Conservation (phyloP, 2,329 filamentous ascomycete genomes). For the Arthrobotrys megalospora region DNA sequence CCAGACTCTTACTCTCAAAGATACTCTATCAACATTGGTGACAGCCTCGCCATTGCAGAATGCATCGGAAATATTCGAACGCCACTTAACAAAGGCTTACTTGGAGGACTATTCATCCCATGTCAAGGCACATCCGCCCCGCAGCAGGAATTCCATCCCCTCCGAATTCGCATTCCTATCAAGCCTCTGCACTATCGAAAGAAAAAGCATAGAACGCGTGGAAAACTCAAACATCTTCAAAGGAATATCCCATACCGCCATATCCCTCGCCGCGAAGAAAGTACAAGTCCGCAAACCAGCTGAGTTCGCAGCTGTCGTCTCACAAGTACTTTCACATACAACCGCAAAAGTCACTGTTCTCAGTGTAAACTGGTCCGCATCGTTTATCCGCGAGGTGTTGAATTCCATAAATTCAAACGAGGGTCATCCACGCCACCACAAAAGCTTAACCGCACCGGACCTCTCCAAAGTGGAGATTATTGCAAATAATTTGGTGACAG, state of each 20-base stretch:
- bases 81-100: slow-evolving; percentile 39
- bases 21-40: slow-evolving; percentile 43
- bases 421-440: slow-evolving; percentile 24
- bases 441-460: slow-evolving; percentile 13
- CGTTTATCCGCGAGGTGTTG: slow-evolving; percentile 50
- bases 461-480: slow-evolving; percentile 43
- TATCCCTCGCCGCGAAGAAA: slow-evolving; percentile 22
- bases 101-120: slow-evolving; percentile 37
- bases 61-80: slow-evolving; percentile 27
- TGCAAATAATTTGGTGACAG: slow-evolving; percentile 44
- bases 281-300: slow-evolving; percentile 27
- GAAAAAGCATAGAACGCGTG: slow-evolving; percentile 41
- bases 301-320: slow-evolving; percentile 17
- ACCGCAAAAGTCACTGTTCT: slow-evolving; percentile 34
- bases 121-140: slow-evolving; percentile 9
- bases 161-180: slow-evolving; percentile 33
- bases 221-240: slow-evolving; percentile 47
- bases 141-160: slow-evolving; percentile 11
- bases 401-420: slow-evolving; percentile 23
- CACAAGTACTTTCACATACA: slow-evolving; percentile 5
- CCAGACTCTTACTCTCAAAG: slow-evolving; percentile 41
- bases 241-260: slow-evolving; percentile 22
- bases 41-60: slow-evolving; percentile 41
- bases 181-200: slow-evolving; percentile 36
- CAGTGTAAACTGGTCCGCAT: slow-evolving; percentile 52